Evolutionary conservation across 1,284 basidiomycete genomes (phyloP).

Genomic region (Trichosporon sp.): DNA sequence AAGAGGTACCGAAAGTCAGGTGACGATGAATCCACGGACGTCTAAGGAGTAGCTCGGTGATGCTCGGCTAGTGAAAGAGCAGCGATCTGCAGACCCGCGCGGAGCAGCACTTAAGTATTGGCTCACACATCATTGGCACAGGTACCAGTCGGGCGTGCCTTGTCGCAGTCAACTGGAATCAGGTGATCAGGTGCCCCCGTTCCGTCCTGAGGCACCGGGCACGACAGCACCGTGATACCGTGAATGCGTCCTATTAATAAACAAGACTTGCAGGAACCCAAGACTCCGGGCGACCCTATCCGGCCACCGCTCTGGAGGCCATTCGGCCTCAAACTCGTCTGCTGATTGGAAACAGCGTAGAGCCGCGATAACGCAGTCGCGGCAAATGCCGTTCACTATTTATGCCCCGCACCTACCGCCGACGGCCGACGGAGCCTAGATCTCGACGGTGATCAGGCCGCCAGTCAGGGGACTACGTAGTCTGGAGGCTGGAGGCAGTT

Average conservation of each 20-base stretch:
- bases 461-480: background rate
- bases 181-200: background rate
- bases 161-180: background rate
- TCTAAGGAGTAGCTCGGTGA: no score
- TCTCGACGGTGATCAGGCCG: background rate
- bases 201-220: background rate
- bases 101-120: no score
- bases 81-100: background rate
- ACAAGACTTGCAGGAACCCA: background rate
- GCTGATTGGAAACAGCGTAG: background rate
- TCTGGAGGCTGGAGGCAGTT: background rate
- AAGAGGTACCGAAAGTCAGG: background rate
- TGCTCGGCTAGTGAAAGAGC: background rate
- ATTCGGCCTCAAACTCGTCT: background rate
- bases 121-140: background rate
- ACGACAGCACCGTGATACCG: background rate
- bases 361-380: background rate
- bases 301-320: background rate
- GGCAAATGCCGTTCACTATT: background rate
- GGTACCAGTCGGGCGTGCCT: background rate
- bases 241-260: no score
- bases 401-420: background rate
- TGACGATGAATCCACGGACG: background rate
- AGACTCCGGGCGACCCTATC: background rate
- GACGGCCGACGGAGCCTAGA: background rate